phyloP scores from a whole-genome alignment of 345 rosid species.

The Lumnitzera littorea region DNA sequence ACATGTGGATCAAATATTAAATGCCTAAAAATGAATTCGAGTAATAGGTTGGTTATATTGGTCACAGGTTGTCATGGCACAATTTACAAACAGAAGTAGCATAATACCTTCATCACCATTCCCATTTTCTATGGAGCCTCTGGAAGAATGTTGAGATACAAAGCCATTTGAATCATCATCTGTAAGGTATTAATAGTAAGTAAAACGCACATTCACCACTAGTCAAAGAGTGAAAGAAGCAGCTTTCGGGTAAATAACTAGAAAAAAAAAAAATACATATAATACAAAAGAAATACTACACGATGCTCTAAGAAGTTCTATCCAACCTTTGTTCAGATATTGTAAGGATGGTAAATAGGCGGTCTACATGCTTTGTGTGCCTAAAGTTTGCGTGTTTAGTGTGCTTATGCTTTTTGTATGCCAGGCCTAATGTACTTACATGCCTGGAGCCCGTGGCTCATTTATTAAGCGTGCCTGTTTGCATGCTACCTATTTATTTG shows the following conservation, averaged over 20 bases:
- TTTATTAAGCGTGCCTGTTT: too few species aligned
- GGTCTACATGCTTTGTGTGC: too few species aligned
- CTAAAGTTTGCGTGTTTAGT: too few species aligned
- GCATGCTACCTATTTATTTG: too few species aligned
- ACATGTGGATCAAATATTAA: not conserved
- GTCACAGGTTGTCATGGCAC: too few species aligned
- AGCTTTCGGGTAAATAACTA: not conserved
- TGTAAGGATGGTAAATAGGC: too few species aligned
- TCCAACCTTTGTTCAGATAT: conserved; percentile 49
- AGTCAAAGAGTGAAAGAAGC: not conserved
- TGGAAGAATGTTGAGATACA: conserved; percentile 22
- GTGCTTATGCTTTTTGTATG: too few species aligned
- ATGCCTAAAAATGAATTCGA: conserved; percentile 1
- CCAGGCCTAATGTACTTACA: too few species aligned
- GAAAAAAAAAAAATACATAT: not conserved
- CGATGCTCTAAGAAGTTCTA: not conserved
- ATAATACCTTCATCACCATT: conserved; percentile 51
- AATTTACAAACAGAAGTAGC: not conserved
- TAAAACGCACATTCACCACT: not conserved
- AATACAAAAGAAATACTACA: not conserved
- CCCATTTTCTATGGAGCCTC: conserved; percentile 29
- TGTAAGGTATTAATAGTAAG: conserved; percentile 14
- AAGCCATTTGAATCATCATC: conserved; percentile 49
- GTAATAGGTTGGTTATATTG: not conserved
- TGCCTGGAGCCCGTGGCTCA: too few species aligned